Percentiles rank a stretch among this genome's conserved stretches.
These are phyloP conservation scores for Pseudopyricularia javanii DNA, from an alignment of 2,329 filamentous ascomycete species.

Conservation along the genomic window DNA sequence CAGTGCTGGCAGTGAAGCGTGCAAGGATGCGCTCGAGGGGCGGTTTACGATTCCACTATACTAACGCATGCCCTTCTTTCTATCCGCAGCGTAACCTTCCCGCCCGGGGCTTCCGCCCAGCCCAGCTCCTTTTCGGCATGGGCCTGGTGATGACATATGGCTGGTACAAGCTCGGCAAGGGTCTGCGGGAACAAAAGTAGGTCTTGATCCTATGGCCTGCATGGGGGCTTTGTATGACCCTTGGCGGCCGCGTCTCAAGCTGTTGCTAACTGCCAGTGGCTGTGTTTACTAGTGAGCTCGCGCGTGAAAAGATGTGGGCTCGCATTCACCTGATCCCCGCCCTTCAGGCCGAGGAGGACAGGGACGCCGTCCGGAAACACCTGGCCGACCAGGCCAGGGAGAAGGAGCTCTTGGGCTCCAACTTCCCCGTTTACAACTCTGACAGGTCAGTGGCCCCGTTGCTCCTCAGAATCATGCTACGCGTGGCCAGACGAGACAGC, in stretches of 20 bases:
- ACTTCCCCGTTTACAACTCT: constrained; percentile 69
- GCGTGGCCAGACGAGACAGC: not conserved
- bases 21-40: not conserved
- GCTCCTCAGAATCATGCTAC: not conserved
- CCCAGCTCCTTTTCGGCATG: constrained; percentile 64
- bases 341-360: constrained; percentile 92
- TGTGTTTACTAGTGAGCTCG: constrained; percentile 57
- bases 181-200: constrained; percentile 85
- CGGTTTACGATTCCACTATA: not conserved
- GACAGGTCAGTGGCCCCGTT: constrained; percentile 53
- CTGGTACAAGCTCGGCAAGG: constrained; percentile 75
- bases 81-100: constrained; percentile 71
- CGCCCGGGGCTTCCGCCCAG: constrained; percentile 76
- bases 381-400: constrained; percentile 80
- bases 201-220: no score
- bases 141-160: constrained; percentile 76
- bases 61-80: not conserved
- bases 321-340: constrained; percentile 89
- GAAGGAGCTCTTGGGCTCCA: constrained; percentile 77
- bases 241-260: no score
- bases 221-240: no score
- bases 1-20: not conserved
- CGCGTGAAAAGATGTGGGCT: constrained; percentile 96
- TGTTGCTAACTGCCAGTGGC: not conserved
- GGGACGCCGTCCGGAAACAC: constrained; percentile 80